A percentile compares a stretch with the other conserved stretches of the same genome.
phyloP scores from a whole-genome alignment of 352 stramenopile species.

The Pythium scleroteichum region DNA sequence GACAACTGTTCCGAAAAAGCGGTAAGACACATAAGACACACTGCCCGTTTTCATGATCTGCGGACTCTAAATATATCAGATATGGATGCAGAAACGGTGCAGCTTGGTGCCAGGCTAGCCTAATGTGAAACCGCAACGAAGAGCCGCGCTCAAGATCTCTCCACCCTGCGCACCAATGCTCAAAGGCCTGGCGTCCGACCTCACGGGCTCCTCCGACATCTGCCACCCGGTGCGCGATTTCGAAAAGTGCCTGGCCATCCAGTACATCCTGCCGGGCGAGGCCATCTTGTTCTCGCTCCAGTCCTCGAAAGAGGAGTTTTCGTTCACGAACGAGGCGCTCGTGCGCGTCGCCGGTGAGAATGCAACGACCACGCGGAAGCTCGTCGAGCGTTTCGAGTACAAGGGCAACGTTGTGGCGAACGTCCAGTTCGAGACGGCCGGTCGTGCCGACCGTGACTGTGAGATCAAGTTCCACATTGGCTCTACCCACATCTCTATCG shows the following conservation, averaged over 20 bases:
- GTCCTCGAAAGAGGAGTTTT: constrained; percentile 27
- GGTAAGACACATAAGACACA: too few species aligned
- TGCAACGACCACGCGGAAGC: constrained; percentile 28
- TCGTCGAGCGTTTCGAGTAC: constrained; percentile 29
- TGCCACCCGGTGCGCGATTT: constrained; percentile 27
- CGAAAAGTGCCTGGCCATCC: constrained; percentile 17
- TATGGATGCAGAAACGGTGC: too few species aligned
- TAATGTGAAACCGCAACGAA: background rate
- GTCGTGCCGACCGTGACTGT: constrained; percentile 28
- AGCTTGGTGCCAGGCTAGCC: background rate
- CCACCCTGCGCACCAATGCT: constrained; percentile 18
- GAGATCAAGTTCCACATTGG: constrained; percentile 28
- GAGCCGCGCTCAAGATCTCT: background rate
- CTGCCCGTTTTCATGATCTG: too few species aligned
- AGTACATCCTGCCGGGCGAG: constrained; percentile 21
- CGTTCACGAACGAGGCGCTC: constrained; percentile 26
- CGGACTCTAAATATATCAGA: too few species aligned
- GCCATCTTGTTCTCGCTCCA: constrained; percentile 27
- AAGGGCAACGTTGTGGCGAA: constrained; percentile 14
- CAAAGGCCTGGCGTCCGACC: constrained; percentile 24
- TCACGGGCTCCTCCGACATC: constrained; percentile 27
- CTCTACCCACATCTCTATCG: constrained; percentile 23
- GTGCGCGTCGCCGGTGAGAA: constrained; percentile 17
- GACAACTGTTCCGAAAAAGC: too few species aligned
- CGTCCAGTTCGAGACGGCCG: constrained; percentile 26